These are phyloP conservation scores for Oryza punctata DNA, from an alignment of 176 grass and related monocot genomes.

Conservation along the genomic window DNA sequence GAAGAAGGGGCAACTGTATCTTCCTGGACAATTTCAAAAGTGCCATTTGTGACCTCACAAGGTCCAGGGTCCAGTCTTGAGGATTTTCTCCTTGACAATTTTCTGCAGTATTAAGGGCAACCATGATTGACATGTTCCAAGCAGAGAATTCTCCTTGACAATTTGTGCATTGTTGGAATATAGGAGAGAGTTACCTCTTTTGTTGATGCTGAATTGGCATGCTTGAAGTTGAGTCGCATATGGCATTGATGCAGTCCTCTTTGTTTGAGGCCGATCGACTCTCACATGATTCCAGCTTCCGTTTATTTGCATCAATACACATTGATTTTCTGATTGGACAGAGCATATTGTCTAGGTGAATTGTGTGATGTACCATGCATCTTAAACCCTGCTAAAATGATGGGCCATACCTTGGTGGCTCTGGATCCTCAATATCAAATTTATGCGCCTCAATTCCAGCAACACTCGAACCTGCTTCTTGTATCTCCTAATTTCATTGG, in stretches of 20 bases:
- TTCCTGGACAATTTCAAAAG: slow-evolving; percentile 4
- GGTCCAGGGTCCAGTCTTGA: slow-evolving; percentile 18
- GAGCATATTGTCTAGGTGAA: slow-evolving; percentile 18
- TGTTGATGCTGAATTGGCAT: slow-evolving; percentile 11
- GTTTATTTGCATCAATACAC: slow-evolving; percentile 25
- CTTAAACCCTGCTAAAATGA: slow-evolving; percentile 28
- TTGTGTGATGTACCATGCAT: slow-evolving; percentile 11
- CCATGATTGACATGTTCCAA: slow-evolving; percentile 10
- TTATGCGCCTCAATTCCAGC: slow-evolving; percentile 21
- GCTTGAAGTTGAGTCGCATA: neutral
- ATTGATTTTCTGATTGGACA: slow-evolving; percentile 39
- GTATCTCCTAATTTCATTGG: slow-evolving; percentile 36
- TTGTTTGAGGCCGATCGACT: neutral
- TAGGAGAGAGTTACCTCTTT: slow-evolving; percentile 34
- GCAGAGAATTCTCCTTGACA: too few species aligned
- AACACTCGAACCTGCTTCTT: slow-evolving; percentile 25
- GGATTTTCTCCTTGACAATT: slow-evolving; percentile 28
- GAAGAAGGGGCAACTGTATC: slow-evolving; percentile 24
- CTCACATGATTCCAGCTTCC: slow-evolving; percentile 32
- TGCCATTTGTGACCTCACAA: neutral
- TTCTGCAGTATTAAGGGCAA: slow-evolving; percentile 31
- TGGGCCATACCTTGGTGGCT: slow-evolving; percentile 39
- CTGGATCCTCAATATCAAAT: slow-evolving; percentile 20
- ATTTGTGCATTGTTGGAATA: neutral
- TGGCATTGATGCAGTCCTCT: slow-evolving; percentile 3